Conservation (phyloP, 2,329 filamentous ascomycete species). For the Aspergillus thermomutatus region DNA sequence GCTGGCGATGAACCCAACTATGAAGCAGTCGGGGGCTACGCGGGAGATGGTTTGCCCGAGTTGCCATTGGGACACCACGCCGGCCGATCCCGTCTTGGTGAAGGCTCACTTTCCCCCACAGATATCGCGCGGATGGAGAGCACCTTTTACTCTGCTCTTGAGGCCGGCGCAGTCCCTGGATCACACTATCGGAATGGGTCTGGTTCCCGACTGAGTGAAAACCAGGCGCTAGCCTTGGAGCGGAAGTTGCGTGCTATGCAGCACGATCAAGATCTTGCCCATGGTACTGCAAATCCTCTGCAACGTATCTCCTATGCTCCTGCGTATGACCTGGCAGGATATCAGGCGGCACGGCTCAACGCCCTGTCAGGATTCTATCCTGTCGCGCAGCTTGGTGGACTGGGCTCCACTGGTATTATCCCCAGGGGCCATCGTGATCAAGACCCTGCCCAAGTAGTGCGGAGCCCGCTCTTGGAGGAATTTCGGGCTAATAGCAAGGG, state of each 20-base stretch:
- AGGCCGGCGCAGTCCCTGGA: slow-evolving; percentile 38
- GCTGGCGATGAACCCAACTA: slow-evolving; percentile 27
- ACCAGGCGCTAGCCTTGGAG: slow-evolving; percentile 46
- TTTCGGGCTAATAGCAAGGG: slow-evolving; percentile 72
- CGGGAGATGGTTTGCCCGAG: slow-evolving; percentile 27
- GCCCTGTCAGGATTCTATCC: slow-evolving; percentile 37
- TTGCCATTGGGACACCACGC: slow-evolving; percentile 36
- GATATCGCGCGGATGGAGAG: slow-evolving; percentile 46
- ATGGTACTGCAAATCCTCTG: slow-evolving; percentile 23
- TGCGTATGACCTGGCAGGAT: slow-evolving; percentile 33
- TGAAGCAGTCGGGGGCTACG: slow-evolving; percentile 23
- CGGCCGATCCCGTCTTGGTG: slow-evolving; percentile 40
- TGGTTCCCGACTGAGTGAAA: slow-evolving; percentile 40
- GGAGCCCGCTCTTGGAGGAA: slow-evolving; percentile 73
- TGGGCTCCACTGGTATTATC: slow-evolving; percentile 33
- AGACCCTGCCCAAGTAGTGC: slow-evolving; percentile 58
- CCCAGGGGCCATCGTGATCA: slow-evolving; percentile 52
- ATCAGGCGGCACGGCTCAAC: slow-evolving; percentile 31
- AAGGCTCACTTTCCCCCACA: slow-evolving; percentile 45
- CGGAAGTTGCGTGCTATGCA: slow-evolving; percentile 49
- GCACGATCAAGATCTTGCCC: slow-evolving; percentile 37
- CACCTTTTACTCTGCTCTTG: slow-evolving; percentile 45
- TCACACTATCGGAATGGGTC: slow-evolving; percentile 44
- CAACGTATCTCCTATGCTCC: slow-evolving; percentile 30
- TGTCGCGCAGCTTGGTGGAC: slow-evolving; percentile 27